Conservation (phyloP, 148 eudicot genomes). For the Persicaria maculosa region DNA sequence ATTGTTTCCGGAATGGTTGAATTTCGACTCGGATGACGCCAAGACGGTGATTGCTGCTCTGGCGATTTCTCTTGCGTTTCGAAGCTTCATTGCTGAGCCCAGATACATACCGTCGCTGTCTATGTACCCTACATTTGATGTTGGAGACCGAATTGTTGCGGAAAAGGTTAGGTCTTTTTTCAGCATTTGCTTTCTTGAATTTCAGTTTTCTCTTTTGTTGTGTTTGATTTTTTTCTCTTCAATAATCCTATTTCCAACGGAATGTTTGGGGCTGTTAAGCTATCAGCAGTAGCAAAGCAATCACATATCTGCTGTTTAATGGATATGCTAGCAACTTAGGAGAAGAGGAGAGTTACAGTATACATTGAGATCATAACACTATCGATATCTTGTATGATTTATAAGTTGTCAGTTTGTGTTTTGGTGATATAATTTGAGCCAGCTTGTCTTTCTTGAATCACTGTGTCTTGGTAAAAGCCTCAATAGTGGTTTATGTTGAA, state of each 20-base stretch:
- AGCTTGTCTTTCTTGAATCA: constrained; percentile 2
- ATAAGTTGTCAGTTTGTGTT: neutral
- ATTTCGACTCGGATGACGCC: constrained; percentile 75
- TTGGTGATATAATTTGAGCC: neutral
- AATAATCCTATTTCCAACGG: neutral
- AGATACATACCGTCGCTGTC: constrained; percentile 94
- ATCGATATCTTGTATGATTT: neutral
- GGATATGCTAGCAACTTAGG: neutral
- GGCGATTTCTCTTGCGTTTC: constrained; percentile 77
- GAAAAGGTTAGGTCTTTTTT: constrained; percentile 60
- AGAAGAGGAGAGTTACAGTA: neutral
- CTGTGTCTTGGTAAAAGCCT: neutral
- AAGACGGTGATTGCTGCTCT: constrained; percentile 74
- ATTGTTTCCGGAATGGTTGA: constrained; percentile 79
- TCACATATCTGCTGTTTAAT: neutral
- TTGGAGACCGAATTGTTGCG: constrained; percentile 90
- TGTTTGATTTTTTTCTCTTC: neutral
- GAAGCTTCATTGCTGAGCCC: constrained; percentile 90
- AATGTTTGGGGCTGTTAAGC: neutral
- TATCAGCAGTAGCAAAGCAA: neutral
- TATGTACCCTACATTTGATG: constrained; percentile 95
- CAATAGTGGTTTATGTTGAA: neutral
- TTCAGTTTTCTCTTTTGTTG: neutral
- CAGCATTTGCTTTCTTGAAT: neutral
- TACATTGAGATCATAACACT: neutral